A percentile compares a stretch with the other conserved stretches of the same genome.
These are phyloP conservation scores for Vicia sativa DNA, from an alignment of 306 rosid genomes.

Conservation along the genomic window DNA sequence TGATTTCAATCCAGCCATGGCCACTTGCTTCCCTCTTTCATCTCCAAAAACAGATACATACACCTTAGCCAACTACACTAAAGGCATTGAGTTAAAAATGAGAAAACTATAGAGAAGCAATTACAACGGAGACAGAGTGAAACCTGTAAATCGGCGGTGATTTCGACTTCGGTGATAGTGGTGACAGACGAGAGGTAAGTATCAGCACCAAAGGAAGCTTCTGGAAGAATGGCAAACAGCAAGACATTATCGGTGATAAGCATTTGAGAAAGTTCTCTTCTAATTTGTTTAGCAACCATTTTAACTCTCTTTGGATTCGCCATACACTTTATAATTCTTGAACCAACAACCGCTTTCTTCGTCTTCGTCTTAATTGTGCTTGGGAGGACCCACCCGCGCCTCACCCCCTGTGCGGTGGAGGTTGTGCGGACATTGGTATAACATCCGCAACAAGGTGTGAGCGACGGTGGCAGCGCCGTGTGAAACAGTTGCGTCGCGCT, in stretches of 20 bases:
- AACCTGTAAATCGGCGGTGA: slow-evolving; percentile 91
- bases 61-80: slow-evolving; percentile 75
- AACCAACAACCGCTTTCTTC: slow-evolving; percentile 8
- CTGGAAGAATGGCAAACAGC: slow-evolving; percentile 79
- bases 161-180: slow-evolving; percentile 82
- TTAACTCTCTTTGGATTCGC: slow-evolving; percentile 86
- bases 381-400: slow-evolving; percentile 40
- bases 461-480: slow-evolving; percentile 40
- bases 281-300: slow-evolving; percentile 94
- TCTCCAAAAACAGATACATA: slow-evolving; percentile 93
- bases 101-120: not conserved
- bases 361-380: not conserved
- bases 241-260: slow-evolving; percentile 77
- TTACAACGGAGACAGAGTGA: not conserved
- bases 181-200: slow-evolving; percentile 84
- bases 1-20: slow-evolving; percentile 87
- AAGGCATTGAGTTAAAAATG: not conserved
- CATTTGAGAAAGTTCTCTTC: slow-evolving; percentile 90
- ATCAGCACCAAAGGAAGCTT: slow-evolving; percentile 92
- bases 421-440: not conserved
- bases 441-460: slow-evolving; percentile 13
- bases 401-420: slow-evolving; percentile 6
- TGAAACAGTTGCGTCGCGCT: slow-evolving; percentile 36
- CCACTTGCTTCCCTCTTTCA: slow-evolving; percentile 90
- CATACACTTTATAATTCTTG: slow-evolving; percentile 63